Evolutionary conservation across 768 basidiomycete species (phyloP), one percentile per base, ranked within the genome.

Genomic region (Amanita thiersii): DNA sequence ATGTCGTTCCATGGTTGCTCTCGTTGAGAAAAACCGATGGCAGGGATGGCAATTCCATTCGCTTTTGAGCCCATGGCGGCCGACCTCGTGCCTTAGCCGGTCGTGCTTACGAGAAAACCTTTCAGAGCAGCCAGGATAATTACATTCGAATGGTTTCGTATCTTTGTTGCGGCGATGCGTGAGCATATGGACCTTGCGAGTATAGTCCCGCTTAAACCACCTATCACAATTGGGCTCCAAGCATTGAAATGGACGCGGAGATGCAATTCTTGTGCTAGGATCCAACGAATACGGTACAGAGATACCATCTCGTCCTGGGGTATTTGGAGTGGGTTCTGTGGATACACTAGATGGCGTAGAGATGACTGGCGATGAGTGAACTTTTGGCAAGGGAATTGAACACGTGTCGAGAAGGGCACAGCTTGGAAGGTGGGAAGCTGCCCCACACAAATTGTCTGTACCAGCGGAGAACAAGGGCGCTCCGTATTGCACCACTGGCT

Each of bases 151-250:
- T 0, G 44, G 44, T 21, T 39, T 45, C n/a, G 20, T 38, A 17
- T 45, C 44, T 20, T 33, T 45, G n/a, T 14, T 35, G 28, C 37
- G 36, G 12, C 44, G 36, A 14, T 45, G 44, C 8, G 44, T 45
- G 12, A 39, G 44, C 44, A 45, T 45, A 14, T 45, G 44, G 8
- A 45, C 44, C 26, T 45, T 45, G 6, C 44, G 44, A 28, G 44
- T 45, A 19, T 45, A 45, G 26, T 45, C 44, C 8, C 44, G 44
- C 17, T 45, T 45, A n/a, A 45, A 45, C 44, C 44, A 45, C 29
- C 44, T 36, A 26, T 39, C 44, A 14, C 44, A 45, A 15, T 7
- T 26, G 12, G 44, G 44, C n/a, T 38, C 38, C n/a, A 45, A 17
- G 44, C 44, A 45, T 21, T 32, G 44, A 28, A 32, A 45, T 8